Percentiles rank a stretch among this genome's conserved stretches.
Conservation (phyloP, 2,329 filamentous ascomycete species). For the Penicillium sp. region DNA sequence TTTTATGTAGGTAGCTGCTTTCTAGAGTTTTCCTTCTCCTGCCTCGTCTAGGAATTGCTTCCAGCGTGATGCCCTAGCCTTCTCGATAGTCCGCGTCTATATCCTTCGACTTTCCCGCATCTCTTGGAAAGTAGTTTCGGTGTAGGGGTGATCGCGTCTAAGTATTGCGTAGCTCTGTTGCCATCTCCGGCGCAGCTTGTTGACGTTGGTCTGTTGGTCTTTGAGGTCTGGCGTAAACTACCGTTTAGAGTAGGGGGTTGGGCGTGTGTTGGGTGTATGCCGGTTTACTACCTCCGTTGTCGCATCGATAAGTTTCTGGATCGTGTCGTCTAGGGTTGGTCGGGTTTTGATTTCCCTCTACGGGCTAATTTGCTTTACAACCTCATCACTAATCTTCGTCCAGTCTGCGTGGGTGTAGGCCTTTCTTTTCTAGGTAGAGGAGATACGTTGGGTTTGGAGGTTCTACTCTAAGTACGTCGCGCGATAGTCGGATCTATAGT, state of each 20-base stretch:
- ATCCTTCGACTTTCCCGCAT: conserved; percentile 13
- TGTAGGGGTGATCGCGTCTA: too few relatives aligned
- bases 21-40: background rate
- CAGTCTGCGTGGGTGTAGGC: conserved; percentile 22
- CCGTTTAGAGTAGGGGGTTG: conserved; percentile 25
- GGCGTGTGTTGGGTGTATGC: conserved; percentile 16
- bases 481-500: conserved; percentile 31
- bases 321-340: conserved; percentile 13
- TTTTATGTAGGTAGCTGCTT: background rate
- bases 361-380: background rate
- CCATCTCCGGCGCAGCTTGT: background rate
- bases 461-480: conserved; percentile 29
- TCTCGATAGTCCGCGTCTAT: conserved; percentile 23
- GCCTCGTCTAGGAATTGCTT: background rate
- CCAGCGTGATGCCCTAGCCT: too few relatives aligned
- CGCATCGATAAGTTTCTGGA: conserved; percentile 8
- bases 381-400: conserved; percentile 9
- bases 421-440: conserved; percentile 10
- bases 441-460: conserved; percentile 9
- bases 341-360: conserved; percentile 13
- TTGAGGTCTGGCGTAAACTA: conserved; percentile 30
- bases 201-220: conserved; percentile 10
- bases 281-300: conserved; percentile 17
- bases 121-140: too few relatives aligned
- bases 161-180: too few relatives aligned